phyloP scores from a whole-genome alignment of 2,329 filamentous ascomycete genomes.

The Aspergillus carbonarius region DNA sequence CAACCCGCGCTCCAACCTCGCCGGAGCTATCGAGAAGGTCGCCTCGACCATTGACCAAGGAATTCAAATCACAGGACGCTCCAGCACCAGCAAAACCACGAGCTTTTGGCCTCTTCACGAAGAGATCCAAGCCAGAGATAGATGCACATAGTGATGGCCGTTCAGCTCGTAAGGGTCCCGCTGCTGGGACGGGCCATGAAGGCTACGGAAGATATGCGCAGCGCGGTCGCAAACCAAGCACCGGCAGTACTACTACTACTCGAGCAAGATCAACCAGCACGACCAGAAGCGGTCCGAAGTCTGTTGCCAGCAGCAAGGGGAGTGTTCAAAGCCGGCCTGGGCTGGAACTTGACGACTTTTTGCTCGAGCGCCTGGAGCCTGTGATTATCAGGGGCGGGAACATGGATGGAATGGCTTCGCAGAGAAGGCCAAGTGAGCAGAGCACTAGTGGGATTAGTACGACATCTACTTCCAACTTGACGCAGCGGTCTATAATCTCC shows the following conservation, averaged over 20 bases:
- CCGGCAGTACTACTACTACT: slow-evolving; percentile 40
- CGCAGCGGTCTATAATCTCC: slow-evolving; percentile 20
- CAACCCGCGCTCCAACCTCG: slow-evolving; percentile 35
- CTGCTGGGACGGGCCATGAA: slow-evolving; percentile 92
- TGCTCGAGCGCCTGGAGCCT: slow-evolving; percentile 48
- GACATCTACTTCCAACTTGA: slow-evolving; percentile 27
- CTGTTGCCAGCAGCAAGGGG: slow-evolving; percentile 41
- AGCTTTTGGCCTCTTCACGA: slow-evolving; percentile 77
- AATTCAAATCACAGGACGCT: slow-evolving; percentile 29
- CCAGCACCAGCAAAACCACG: slow-evolving; percentile 44
- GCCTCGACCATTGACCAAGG: slow-evolving; percentile 39
- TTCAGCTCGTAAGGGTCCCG: slow-evolving; percentile 70
- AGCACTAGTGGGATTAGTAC: slow-evolving; percentile 37
- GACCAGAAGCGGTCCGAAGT: slow-evolving; percentile 34
- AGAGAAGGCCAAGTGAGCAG: slow-evolving; percentile 42
- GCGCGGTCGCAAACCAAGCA: slow-evolving; percentile 45
- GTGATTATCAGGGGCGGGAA: slow-evolving; percentile 52
- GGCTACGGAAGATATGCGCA: slow-evolving; percentile 51
- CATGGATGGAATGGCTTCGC: slow-evolving; percentile 31
- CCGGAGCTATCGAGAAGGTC: slow-evolving; percentile 30
- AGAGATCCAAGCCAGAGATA: slow-evolving; percentile 65
- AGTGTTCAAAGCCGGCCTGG: slow-evolving; percentile 43
- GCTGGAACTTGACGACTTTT: slow-evolving; percentile 49
- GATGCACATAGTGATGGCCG: slow-evolving; percentile 55
- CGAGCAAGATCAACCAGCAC: slow-evolving; percentile 44